Percentiles rank a stretch among this genome's conserved stretches.
Evolutionary conservation across 306 rosid species (phyloP).

Genomic region (Inga oerstediana): DNA sequence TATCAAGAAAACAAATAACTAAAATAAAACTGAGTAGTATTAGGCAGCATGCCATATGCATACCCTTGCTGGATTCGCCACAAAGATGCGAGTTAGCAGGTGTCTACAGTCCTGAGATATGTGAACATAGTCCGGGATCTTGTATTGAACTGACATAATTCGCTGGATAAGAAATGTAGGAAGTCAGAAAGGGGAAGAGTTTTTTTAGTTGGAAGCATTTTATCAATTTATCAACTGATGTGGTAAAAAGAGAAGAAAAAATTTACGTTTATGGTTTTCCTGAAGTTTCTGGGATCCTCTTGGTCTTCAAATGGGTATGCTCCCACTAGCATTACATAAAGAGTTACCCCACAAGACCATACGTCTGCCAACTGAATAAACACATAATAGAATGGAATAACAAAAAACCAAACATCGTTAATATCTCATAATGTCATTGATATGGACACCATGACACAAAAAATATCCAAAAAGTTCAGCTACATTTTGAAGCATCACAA

Average conservation of each 20-base stretch:
- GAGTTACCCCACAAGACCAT: constrained; percentile 93
- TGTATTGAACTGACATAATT: constrained; percentile 87
- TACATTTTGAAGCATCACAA: neutral
- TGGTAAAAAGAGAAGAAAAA: neutral
- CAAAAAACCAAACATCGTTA: neutral
- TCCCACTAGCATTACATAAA: constrained; percentile 90
- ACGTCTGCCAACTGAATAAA: constrained; percentile 77
- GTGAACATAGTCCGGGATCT: constrained; percentile 91
- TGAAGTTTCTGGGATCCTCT: constrained; percentile 81
- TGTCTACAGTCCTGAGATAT: constrained; percentile 82
- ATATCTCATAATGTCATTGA: neutral
- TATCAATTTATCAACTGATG: constrained; percentile 18
- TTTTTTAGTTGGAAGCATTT: neutral
- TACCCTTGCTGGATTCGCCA: constrained; percentile 72
- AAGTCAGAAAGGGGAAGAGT: constrained; percentile 23
- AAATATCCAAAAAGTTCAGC: neutral
- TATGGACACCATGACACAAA: neutral
- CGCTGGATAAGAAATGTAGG: constrained; percentile 52
- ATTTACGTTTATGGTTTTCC: constrained; percentile 79
- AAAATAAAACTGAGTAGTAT: constrained; percentile 10
- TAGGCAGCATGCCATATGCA: constrained; percentile 25
- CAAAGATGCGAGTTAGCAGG: constrained; percentile 78
- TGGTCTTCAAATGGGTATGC: constrained; percentile 93
- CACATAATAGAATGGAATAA: constrained; percentile 23
- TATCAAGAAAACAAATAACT: neutral